These are phyloP conservation scores for Cladosporium phlei DNA, from an alignment of 2,329 filamentous ascomycete species.

Conservation along the genomic window DNA sequence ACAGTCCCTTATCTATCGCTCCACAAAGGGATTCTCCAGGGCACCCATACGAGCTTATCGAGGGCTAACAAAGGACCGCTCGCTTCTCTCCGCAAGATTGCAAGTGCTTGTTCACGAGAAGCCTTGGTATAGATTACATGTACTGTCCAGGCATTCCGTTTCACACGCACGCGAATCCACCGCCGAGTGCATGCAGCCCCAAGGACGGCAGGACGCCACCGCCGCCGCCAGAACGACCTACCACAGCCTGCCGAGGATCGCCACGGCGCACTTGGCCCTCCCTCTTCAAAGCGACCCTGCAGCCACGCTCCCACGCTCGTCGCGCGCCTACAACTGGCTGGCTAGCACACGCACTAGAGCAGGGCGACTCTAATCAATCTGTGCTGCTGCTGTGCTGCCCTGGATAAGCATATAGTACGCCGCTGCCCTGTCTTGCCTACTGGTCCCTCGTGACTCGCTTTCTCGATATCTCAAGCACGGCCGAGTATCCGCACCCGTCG, in stretches of 20 bases:
- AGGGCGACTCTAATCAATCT: constrained; percentile 12
- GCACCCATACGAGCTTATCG: constrained; percentile 1
- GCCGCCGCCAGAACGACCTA: constrained; percentile 6
- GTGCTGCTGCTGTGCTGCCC: constrained; percentile 1
- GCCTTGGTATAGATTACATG: neutral
- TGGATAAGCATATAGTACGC: constrained; percentile 1
- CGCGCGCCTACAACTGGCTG: no score
- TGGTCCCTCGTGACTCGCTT: neutral
- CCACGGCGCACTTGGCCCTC: constrained; percentile 7
- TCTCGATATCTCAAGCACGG: no score
- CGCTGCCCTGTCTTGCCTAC: neutral
- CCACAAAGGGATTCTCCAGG: neutral
- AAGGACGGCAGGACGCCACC: constrained; percentile 7
- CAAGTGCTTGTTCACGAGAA: constrained; percentile 7
- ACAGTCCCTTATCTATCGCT: constrained; percentile 1
- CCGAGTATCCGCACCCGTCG: no score
- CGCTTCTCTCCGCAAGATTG: constrained; percentile 2
- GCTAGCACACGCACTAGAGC: constrained; percentile 10
- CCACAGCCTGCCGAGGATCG: constrained; percentile 3
- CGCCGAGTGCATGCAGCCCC: constrained; percentile 1
- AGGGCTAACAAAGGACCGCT: neutral
- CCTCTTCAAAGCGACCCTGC: constrained; percentile 9
- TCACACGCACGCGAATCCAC: constrained; percentile 9
- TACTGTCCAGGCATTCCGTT: constrained; percentile 1
- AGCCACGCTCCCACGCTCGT: constrained; percentile 5